Percentiles rank a stretch among this genome's conserved stretches.
phyloP scores from a whole-genome alignment of 2,329 filamentous ascomycete genomes.

The Ceratocystis destructans region DNA sequence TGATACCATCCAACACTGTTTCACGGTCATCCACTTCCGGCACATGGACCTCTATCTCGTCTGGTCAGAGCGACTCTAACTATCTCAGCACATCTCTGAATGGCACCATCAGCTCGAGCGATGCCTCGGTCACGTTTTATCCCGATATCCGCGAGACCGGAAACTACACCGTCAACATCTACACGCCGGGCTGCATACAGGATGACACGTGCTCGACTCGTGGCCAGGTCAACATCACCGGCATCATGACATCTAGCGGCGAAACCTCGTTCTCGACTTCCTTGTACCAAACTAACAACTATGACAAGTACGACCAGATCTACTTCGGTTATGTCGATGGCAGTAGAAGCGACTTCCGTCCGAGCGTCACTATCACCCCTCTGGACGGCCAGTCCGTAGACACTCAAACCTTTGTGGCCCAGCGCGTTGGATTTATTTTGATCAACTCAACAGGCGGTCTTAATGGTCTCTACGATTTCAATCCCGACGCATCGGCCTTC shows the following conservation, averaged over 20 bases:
- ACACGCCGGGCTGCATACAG: constrained; percentile 77
- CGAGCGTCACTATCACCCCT: constrained; percentile 65
- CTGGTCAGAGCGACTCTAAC: constrained; percentile 51
- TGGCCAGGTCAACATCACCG: constrained; percentile 71
- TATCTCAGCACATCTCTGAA: constrained; percentile 52
- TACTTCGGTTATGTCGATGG: constrained; percentile 77
- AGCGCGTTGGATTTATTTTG: constrained; percentile 65
- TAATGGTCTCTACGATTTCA: constrained; percentile 82
- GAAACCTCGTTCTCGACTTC: constrained; percentile 39
- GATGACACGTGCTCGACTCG: constrained; percentile 64
- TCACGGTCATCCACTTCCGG: constrained; percentile 59
- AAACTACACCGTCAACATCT: constrained; percentile 81
- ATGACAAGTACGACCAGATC: constrained; percentile 90
- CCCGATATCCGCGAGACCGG: constrained; percentile 81
- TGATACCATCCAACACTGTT: constrained; percentile 38
- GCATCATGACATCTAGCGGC: constrained; percentile 44
- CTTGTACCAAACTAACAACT: constrained; percentile 84
- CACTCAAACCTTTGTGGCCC: constrained; percentile 70
- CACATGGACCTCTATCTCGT: constrained; percentile 57
- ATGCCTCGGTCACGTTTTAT: constrained; percentile 59
- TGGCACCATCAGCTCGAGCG: constrained; percentile 40
- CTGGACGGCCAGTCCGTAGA: constrained; percentile 46
- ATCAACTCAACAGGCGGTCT: constrained; percentile 63
- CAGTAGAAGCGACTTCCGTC: constrained; percentile 57
- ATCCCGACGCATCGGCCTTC: constrained; percentile 41